Percentiles rank a stretch among this genome's conserved stretches.
Conservation (phyloP, 1,284 basidiomycete species). For the Rhodotorula sp. region DNA sequence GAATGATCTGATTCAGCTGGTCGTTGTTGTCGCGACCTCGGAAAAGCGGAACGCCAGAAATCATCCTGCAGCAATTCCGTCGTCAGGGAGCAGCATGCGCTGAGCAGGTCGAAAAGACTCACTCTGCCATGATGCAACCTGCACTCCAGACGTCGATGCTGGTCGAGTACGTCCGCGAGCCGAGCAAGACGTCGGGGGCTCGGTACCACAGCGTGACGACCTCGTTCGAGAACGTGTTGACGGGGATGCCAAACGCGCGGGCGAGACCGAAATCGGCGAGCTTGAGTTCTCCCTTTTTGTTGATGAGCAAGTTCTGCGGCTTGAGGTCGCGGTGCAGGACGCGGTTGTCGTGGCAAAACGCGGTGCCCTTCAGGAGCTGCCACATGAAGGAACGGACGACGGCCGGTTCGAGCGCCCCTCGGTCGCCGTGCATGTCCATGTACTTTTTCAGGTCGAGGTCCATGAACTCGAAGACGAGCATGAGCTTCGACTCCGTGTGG, state of each 20-base stretch:
- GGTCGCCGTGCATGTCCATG: constrained; percentile 97
- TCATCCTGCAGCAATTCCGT: constrained; percentile 54
- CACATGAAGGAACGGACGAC: constrained; percentile 98
- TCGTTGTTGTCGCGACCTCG: constrained; percentile 97
- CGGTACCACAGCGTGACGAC: constrained; percentile 99
- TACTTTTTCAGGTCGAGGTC: constrained; percentile 99
- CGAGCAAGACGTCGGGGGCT: constrained; percentile 94
- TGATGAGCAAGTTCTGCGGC: constrained; percentile 96
- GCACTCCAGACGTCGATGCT: constrained; percentile 99
- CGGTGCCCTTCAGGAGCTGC: constrained; percentile 93
- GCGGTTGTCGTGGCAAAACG: constrained; percentile 98
- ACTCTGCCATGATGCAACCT: constrained; percentile 98
- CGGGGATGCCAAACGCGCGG: constrained; percentile 90
- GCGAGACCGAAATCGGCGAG: constrained; percentile 89
- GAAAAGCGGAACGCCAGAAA: constrained; percentile 94
- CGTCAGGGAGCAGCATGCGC: constrained; percentile 45
- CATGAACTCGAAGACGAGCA: constrained; percentile 98
- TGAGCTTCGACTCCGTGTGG: constrained; percentile 82
- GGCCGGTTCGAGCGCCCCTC: constrained; percentile 85
- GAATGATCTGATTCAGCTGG: constrained; percentile 95
- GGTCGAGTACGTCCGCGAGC: constrained; percentile 95
- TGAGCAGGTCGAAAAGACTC: constrained; percentile 47
- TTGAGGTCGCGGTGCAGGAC: constrained; percentile 97
- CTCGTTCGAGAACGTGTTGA: constrained; percentile 95
- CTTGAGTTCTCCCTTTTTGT: constrained; percentile 94